Evolutionary conservation across 2,329 filamentous ascomycete species (phyloP), one percentile per base, ranked within the genome.

Genomic region (Zelopaecilomyces penicillatus): DNA sequence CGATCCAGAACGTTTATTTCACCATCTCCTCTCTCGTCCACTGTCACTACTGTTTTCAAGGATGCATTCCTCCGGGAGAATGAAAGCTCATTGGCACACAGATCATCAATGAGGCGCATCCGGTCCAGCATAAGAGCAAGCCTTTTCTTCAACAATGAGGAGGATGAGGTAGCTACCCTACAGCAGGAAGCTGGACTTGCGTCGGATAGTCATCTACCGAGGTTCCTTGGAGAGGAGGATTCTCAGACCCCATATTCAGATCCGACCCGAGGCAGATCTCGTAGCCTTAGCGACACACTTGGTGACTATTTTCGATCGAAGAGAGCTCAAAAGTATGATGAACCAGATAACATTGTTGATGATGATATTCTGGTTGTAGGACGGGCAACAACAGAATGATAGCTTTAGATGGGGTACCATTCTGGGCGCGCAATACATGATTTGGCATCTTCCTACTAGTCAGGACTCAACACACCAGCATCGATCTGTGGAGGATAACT

Each of bases 11-110:
- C 71, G 2, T 70, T 80, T 33, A 76, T 79, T 48, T 80, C 76
- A 3, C 76, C 77, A 8, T 80, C 76, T 0, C 77, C 77, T 0
- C 66, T 80, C 31, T 78, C 76, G 2, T 78, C 76, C 0, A 79
- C 77, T 2, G 73, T 81, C 33, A 76, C 69, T 12, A 74, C 74
- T 0, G 75, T 77, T 1, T 73, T 81, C 37, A 73, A 75, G 36
- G 76, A 80, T 51, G 74, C 69, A 8, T 65, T 79, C 30, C 64
- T 77, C 2, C 64, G 72, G 8, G 67, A 69, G 30, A 64, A 70
- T 11, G 67, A 70, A 28, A 60, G 58, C 30, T 58, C 67, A 0
- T 53, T 64, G 19, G 48, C 66, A 5, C 65, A 65, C 35, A 68
- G 64, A 44, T 67, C 69, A 7, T 73, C 72, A 6, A 61, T 71